Evolutionary conservation across 2,329 filamentous ascomycete species (phyloP).

Genomic region (Monosporascus sp.): DNA sequence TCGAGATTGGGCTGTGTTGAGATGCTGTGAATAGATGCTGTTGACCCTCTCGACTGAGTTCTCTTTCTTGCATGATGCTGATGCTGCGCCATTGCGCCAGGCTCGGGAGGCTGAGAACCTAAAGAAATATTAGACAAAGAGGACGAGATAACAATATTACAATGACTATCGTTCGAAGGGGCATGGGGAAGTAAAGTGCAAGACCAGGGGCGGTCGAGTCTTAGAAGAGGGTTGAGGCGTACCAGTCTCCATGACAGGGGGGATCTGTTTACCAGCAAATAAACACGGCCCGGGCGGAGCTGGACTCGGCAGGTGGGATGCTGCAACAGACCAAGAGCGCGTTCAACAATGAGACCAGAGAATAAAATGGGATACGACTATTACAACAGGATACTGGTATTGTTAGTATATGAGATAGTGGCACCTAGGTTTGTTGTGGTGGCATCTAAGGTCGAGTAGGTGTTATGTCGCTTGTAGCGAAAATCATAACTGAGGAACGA

Average conservation of each 20-base stretch:
- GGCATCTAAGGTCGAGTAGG: not conserved
- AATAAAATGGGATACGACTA: not conserved
- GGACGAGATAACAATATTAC: not conserved
- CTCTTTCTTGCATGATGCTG: constrained; percentile 42
- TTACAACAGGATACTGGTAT: not conserved
- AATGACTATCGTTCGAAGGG: not conserved
- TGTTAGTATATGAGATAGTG: not conserved
- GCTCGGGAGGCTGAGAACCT: constrained; percentile 26
- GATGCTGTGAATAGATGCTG: constrained; percentile 51
- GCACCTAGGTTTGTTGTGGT: not conserved
- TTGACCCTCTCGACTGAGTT: constrained; percentile 50
- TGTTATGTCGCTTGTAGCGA: not conserved
- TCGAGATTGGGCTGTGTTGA: constrained; percentile 48
- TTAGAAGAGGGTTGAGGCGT: constrained; percentile 7
- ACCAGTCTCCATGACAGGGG: constrained; percentile 21
- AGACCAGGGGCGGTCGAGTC: not conserved
- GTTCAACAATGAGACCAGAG: not conserved
- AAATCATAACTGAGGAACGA: not conserved
- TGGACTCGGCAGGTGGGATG: constrained; percentile 2
- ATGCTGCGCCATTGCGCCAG: constrained; percentile 29
- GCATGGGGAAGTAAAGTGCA: not conserved
- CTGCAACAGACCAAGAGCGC: not conserved
- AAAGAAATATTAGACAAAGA: constrained; percentile 11
- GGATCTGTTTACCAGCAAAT: constrained; percentile 24
- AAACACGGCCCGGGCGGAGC: not conserved